Conservation (phyloP, 371 early-diverging fungal species). For the Rhizomucor pusillus region DNA sequence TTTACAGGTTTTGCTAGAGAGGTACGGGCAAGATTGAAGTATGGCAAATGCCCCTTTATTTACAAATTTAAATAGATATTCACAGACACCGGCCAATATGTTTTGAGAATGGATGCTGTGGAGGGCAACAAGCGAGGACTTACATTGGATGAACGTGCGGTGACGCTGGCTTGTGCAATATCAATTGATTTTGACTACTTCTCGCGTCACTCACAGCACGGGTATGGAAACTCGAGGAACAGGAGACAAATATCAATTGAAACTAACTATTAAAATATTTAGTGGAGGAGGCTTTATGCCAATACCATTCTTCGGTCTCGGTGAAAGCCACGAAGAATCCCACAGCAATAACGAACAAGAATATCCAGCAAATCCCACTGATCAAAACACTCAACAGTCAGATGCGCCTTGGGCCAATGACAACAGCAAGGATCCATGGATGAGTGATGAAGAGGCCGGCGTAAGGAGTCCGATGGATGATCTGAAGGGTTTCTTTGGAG, state of each 20-base stretch:
- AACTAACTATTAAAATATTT: neutral
- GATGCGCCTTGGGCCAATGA: constrained; percentile 18
- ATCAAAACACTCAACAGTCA: constrained; percentile 8
- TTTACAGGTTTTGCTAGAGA: constrained; percentile 88
- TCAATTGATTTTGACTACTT: constrained; percentile 94
- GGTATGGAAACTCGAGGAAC: constrained; percentile 27
- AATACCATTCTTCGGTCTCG: constrained; percentile 46
- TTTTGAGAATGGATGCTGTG: constrained; percentile 72
- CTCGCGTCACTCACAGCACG: constrained; percentile 70
- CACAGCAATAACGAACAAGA: constrained; percentile 3
- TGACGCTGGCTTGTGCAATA: constrained; percentile 80
- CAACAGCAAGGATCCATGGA: constrained; percentile 35
- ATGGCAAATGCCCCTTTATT: no score
- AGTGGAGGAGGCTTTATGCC: constrained; percentile 41
- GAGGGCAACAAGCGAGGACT: constrained; percentile 55
- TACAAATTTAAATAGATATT: constrained; percentile 55
- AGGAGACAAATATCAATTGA: neutral
- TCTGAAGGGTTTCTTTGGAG: constrained; percentile 23
- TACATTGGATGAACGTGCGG: constrained; percentile 82
- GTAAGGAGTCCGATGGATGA: constrained; percentile 32
- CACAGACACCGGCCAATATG: constrained; percentile 86
- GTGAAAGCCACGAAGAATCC: constrained; percentile 9
- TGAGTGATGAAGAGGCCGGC: constrained; percentile 44
- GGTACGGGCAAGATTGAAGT: constrained; percentile 23
- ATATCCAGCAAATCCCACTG: constrained; percentile 5